Conservation (phyloP, 257 asterid genomes). For the Petrea volubilis region DNA sequence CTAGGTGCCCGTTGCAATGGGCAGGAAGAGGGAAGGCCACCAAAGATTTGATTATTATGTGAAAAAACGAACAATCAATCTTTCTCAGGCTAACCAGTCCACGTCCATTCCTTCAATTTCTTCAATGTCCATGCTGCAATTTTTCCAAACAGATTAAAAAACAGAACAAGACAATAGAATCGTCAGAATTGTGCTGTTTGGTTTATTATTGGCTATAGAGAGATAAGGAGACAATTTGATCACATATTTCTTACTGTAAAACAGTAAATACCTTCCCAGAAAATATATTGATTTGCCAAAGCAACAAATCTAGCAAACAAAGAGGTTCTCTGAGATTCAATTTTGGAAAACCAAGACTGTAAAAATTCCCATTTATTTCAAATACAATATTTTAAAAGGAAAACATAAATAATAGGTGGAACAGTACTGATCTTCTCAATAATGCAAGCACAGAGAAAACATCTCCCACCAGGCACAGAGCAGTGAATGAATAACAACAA, state of each 20-base stretch:
- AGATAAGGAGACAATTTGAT: too few species aligned
- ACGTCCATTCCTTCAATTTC: constrained; percentile 91
- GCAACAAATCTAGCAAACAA: neutral
- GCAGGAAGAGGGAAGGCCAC: constrained; percentile 29
- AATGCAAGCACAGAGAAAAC: neutral
- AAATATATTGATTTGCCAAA: neutral
- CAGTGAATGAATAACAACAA: constrained; percentile 5
- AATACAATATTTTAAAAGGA: neutral
- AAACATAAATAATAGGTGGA: neutral
- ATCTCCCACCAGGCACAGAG: neutral
- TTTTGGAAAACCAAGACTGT: neutral
- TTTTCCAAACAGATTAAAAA: constrained; percentile 7
- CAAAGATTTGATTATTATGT: constrained; percentile 48
- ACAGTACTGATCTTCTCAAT: neutral
- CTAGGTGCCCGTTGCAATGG: constrained; percentile 20
- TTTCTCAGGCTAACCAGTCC: constrained; percentile 81
- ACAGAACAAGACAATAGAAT: neutral
- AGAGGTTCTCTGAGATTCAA: neutral
- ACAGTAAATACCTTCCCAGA: neutral
- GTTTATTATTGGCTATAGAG: too few species aligned
- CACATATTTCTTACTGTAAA: too few species aligned
- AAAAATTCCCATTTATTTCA: constrained; percentile 1
- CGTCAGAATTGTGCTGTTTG: constrained; percentile 11
- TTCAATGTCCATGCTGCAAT: constrained; percentile 87
- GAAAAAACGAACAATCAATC: constrained; percentile 43